These are phyloP conservation scores for Pythium rishiriense DNA, from an alignment of 352 stramenopile genomes.

Conservation along the genomic window DNA sequence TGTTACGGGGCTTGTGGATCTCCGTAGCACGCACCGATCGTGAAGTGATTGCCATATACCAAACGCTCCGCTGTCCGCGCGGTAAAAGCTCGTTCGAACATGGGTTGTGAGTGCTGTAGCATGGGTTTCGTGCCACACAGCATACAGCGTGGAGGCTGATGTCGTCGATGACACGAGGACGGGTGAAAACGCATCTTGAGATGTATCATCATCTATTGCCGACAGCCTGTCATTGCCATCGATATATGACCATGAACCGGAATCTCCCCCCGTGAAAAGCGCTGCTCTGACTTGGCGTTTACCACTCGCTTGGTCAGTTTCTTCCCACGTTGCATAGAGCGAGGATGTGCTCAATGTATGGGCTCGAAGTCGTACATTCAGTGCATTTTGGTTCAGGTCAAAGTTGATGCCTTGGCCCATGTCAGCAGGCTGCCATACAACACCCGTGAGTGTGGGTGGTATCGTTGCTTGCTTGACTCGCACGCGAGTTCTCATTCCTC, in stretches of 20 bases:
- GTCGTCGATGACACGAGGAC: slow-evolving; percentile 25
- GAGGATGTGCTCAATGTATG: slow-evolving; percentile 18
- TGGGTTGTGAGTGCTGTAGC: slow-evolving; percentile 34
- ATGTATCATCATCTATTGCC: slow-evolving; percentile 40
- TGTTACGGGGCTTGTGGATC: slow-evolving; percentile 36
- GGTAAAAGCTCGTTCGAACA: slow-evolving; percentile 33
- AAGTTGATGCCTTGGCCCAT: slow-evolving; percentile 44
- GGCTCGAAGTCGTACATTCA: slow-evolving; percentile 42
- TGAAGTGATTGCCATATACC: slow-evolving; percentile 53
- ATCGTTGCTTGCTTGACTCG: slow-evolving; percentile 27
- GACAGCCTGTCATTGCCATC: slow-evolving; percentile 42
- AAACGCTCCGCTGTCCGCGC: neutral
- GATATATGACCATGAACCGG: slow-evolving; percentile 39
- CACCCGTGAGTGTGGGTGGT: neutral
- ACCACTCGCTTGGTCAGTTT: slow-evolving; percentile 27
- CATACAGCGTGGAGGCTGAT: slow-evolving; percentile 22
- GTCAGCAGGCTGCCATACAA: slow-evolving; percentile 42
- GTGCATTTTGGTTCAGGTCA: slow-evolving; percentile 36
- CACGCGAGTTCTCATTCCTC: slow-evolving; percentile 25
- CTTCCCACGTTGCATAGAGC: slow-evolving; percentile 58
- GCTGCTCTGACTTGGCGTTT: slow-evolving; percentile 51
- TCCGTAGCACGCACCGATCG: slow-evolving; percentile 47
- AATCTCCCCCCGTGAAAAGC: slow-evolving; percentile 23
- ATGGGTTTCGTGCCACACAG: slow-evolving; percentile 51
- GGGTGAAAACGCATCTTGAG: slow-evolving; percentile 31